These are phyloP conservation scores for Coniochaeta sp. DNA, from an alignment of 2,329 filamentous ascomycete species.

Conservation along the genomic window DNA sequence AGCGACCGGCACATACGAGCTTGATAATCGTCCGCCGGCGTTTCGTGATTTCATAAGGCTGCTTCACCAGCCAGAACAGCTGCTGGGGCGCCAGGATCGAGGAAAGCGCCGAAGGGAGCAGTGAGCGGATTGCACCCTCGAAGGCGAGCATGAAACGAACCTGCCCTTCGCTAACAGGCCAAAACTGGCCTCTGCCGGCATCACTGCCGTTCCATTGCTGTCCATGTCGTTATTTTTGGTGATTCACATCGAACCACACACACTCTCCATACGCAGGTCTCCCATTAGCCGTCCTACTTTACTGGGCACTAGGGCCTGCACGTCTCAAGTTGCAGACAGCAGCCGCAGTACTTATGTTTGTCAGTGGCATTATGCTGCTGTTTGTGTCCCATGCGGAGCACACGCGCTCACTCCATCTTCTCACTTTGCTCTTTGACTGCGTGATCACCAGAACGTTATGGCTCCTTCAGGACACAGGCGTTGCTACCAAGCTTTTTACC, in stretches of 20 bases:
- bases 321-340: constrained; percentile 1
- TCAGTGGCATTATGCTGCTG: constrained; percentile 3
- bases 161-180: not conserved
- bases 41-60: not conserved
- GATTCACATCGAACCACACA: no score
- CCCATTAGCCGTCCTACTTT: not conserved
- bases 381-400: constrained; percentile 6
- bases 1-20: no score
- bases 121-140: constrained; percentile 14
- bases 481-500: constrained; percentile 14
- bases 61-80: not conserved
- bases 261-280: no score
- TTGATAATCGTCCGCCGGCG: not conserved
- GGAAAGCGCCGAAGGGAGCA: constrained; percentile 11
- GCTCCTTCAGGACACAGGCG: constrained; percentile 3
- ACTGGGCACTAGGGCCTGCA: not conserved
- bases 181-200: not conserved
- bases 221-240: not conserved
- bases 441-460: constrained; percentile 2
- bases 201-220: not conserved
- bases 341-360: constrained; percentile 3
- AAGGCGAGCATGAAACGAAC: constrained; percentile 17
- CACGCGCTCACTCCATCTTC: constrained; percentile 5
- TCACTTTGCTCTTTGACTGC: not conserved
- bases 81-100: constrained; percentile 4